Conservation (phyloP, 257 asterid species). For the Henckelia pumila region DNA sequence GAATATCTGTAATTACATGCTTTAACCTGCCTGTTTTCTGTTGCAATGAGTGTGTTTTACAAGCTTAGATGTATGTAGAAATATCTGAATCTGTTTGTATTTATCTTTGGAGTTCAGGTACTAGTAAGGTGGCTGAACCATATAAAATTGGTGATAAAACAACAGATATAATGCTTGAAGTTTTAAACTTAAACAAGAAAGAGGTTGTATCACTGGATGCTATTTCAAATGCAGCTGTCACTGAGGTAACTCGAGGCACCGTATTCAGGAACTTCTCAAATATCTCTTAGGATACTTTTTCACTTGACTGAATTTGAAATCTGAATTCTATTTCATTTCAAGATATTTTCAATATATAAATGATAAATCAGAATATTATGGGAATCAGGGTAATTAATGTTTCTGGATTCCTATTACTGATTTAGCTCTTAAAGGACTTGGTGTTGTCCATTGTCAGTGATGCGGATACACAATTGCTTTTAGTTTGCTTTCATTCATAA, state of each 20-base stretch:
- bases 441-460: slow-evolving; percentile 4
- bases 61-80: not conserved
- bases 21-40: slow-evolving; percentile 17
- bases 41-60: not conserved
- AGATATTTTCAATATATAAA: not conserved
- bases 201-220: slow-evolving; percentile 68
- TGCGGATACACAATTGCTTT: slow-evolving; percentile 12
- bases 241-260: slow-evolving; percentile 57
- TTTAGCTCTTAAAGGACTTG: slow-evolving; percentile 10
- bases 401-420: slow-evolving; percentile 19
- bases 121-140: slow-evolving; percentile 59
- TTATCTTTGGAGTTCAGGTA: slow-evolving; percentile 47
- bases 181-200: slow-evolving; percentile 71
- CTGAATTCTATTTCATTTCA: not conserved
- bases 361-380: not conserved
- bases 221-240: slow-evolving; percentile 76
- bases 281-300: slow-evolving; percentile 22
- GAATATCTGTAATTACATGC: slow-evolving; percentile 18
- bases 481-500: slow-evolving; percentile 6
- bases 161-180: slow-evolving; percentile 80
- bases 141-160: slow-evolving; percentile 73
- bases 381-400: not conserved
- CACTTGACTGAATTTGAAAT: slow-evolving; percentile 7
- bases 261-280: slow-evolving; percentile 16
- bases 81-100: slow-evolving; percentile 15